These are phyloP conservation scores for Coleophoma crateriformis DNA, from an alignment of 2,329 filamentous ascomycete species.

Conservation along the genomic window DNA sequence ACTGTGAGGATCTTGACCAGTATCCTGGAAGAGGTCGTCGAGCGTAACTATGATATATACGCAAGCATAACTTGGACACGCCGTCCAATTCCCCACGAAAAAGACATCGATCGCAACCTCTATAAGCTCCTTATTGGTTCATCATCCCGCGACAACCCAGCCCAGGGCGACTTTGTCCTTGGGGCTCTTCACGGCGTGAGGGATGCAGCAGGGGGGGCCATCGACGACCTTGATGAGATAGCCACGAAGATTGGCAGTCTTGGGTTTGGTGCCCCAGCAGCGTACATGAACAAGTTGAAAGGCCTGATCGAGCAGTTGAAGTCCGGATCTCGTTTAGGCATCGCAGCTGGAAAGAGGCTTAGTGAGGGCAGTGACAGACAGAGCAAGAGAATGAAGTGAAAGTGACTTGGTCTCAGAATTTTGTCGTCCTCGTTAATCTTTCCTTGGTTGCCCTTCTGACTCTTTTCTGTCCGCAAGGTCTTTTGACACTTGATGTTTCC, in stretches of 20 bases:
- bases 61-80: slow-evolving; percentile 12
- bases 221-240: slow-evolving; percentile 16
- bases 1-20: slow-evolving; percentile 17
- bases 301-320: slow-evolving; percentile 16
- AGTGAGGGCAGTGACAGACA: slow-evolving; percentile 16
- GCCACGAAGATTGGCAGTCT: slow-evolving; percentile 10
- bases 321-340: not conserved
- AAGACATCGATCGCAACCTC: slow-evolving; percentile 19
- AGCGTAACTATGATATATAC: slow-evolving; percentile 19
- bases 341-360: slow-evolving; percentile 14
- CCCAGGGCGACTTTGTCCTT: slow-evolving; percentile 18
- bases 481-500: too few relatives aligned
- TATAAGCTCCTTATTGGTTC: slow-evolving; percentile 21
- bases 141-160: slow-evolving; percentile 7
- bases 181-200: slow-evolving; percentile 19
- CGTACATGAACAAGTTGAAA: slow-evolving; percentile 14
- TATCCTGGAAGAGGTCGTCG: slow-evolving; percentile 19
- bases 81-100: slow-evolving; percentile 15
- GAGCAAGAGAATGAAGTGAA: slow-evolving; percentile 22
- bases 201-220: slow-evolving; percentile 12
- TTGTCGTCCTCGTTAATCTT: not conserved
- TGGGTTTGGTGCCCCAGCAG: slow-evolving; percentile 12
- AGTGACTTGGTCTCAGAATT: not conserved
- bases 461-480: too few relatives aligned
- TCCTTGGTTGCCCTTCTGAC: not conserved